Percentiles rank a stretch among this genome's conserved stretches.
These are phyloP conservation scores for Didymella arachidicola DNA, from an alignment of 2,329 filamentous ascomycete genomes.

Conservation along the genomic window DNA sequence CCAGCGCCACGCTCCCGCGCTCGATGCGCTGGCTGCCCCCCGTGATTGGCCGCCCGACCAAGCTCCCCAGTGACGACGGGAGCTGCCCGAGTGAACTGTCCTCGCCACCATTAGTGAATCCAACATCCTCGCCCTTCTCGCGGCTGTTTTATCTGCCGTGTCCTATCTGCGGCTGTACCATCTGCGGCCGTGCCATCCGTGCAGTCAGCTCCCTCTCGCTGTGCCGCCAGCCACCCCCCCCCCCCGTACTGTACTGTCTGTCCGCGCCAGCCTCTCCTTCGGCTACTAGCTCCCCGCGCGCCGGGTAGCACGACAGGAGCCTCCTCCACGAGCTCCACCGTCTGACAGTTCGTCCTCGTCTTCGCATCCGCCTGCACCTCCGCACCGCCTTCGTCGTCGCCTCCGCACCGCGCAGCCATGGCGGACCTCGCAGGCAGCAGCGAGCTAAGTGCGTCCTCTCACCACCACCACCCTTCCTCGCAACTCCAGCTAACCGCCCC, in stretches of 20 bases:
- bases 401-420: slow-evolving; percentile 41
- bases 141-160: too few species aligned
- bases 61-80: neutral
- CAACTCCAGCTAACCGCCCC: slow-evolving; percentile 30
- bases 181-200: slow-evolving; percentile 14
- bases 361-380: too few species aligned
- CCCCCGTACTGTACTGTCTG: slow-evolving; percentile 2
- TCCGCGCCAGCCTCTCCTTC: slow-evolving; percentile 34
- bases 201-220: slow-evolving; percentile 5
- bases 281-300: slow-evolving; percentile 37
- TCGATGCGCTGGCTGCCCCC: neutral
- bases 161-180: neutral
- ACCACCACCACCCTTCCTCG: neutral
- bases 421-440: slow-evolving; percentile 45
- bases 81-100: neutral
- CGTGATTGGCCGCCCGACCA: neutral
- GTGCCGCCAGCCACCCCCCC: slow-evolving; percentile 10
- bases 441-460: slow-evolving; percentile 42
- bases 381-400: too few species aligned
- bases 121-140: neutral
- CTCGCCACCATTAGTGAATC: slow-evolving; percentile 13
- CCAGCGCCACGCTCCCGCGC: neutral
- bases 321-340: too few species aligned
- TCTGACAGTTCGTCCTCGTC: too few species aligned
- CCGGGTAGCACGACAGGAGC: slow-evolving; percentile 31